A percentile compares a stretch with the other conserved stretches of the same genome.
Conservation (phyloP, 331 rosid species). For the Telfairia occidentalis region DNA sequence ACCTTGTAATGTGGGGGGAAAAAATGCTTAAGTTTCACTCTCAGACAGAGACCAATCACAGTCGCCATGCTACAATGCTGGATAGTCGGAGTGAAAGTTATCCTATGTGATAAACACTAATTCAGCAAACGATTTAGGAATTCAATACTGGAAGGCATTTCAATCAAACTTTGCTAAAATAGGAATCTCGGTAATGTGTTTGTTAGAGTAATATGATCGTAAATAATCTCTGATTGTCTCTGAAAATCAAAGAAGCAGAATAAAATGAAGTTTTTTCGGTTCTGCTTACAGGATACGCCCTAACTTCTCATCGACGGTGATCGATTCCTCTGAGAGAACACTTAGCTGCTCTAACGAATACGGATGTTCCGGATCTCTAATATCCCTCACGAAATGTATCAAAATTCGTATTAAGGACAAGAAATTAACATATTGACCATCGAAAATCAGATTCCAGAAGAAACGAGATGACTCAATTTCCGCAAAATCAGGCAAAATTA, state of each 20-base stretch:
- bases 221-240: not conserved
- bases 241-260: not conserved
- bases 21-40: slow-evolving; percentile 69
- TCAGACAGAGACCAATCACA: slow-evolving; percentile 82
- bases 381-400: slow-evolving; percentile 83
- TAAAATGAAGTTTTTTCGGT: not conserved
- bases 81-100: slow-evolving; percentile 88
- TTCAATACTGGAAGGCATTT: not conserved
- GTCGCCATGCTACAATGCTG: slow-evolving; percentile 99
- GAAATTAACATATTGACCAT: not conserved
- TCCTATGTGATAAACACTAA: slow-evolving; percentile 31
- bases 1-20: slow-evolving; percentile 96
- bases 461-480: not conserved
- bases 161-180: not conserved
- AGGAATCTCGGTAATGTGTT: not conserved
- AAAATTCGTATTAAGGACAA: slow-evolving; percentile 50
- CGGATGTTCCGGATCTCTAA: slow-evolving; percentile 99
- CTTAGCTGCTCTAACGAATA: slow-evolving; percentile 93
- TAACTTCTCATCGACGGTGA: slow-evolving; percentile 78
- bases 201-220: not conserved
- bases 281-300: slow-evolving; percentile 66
- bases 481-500: not conserved
- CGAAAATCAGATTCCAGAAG: not conserved
- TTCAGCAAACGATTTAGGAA: not conserved
- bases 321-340: slow-evolving; percentile 91